A percentile compares a stretch with the other conserved stretches of the same genome.
Conservation (phyloP, 306 rosid genomes). For the Corylus avellana region DNA sequence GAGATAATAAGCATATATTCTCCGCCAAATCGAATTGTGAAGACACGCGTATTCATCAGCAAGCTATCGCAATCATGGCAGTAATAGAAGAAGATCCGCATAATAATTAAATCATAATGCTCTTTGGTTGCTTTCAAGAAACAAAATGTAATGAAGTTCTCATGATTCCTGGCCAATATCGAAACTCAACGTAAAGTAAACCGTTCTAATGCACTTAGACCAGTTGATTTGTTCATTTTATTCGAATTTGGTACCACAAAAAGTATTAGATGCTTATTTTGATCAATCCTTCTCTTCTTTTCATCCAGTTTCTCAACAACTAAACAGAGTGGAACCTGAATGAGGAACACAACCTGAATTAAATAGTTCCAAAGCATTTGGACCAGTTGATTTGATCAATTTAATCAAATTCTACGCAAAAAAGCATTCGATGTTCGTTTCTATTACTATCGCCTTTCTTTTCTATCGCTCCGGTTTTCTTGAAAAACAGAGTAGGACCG, state of each 20-base stretch:
- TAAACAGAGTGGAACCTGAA: conserved; percentile 11
- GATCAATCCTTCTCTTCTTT: background rate
- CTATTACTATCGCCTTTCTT: background rate
- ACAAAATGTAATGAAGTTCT: background rate
- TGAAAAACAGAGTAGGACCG: too few species aligned
- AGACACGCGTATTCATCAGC: background rate
- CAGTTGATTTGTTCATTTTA: background rate
- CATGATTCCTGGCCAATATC: background rate
- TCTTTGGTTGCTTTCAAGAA: background rate
- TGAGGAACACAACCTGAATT: background rate
- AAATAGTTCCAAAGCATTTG: too few species aligned
- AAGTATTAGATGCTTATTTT: background rate
- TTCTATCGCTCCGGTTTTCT: too few species aligned
- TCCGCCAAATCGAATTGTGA: background rate
- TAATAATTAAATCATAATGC: background rate
- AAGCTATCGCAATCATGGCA: background rate
- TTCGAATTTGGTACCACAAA: background rate
- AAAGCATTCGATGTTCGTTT: too few species aligned
- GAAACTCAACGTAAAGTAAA: background rate
- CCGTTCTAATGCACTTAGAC: background rate
- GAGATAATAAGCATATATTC: background rate
- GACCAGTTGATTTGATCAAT: too few species aligned
- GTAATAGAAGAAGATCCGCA: background rate
- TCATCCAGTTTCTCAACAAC: conserved; percentile 11
- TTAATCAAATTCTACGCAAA: too few species aligned